Evolutionary conservation across 495 filamentous ascomycete genomes (phyloP), one percentile per base, ranked within the genome.

Genomic region (Penicillium robsamsonii): DNA sequence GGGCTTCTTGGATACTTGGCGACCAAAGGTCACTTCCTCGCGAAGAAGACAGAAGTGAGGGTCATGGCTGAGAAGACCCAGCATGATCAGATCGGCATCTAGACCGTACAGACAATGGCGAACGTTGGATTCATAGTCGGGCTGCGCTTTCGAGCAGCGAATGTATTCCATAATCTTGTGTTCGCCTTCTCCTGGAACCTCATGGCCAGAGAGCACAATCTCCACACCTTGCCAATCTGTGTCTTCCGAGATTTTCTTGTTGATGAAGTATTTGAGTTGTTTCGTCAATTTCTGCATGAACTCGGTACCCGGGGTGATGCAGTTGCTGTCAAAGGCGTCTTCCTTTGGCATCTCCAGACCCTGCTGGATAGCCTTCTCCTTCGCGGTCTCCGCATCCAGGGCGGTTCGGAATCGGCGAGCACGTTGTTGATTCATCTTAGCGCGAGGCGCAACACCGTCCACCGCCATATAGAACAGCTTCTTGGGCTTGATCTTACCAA

Each of bases 81-180:
- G 75, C 95, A 99, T 99, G 73, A 99, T 97, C 47, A 99, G 77
- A 75, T 99, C 95, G 30, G 95, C 95, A 76, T 99, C 95, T 29
- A 99, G 81, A 6, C 95, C 95, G 67, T 99, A 99, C 40, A 99
- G 78, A 74, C 95, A 99, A 71, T 99, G 95, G 43, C 95, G 90
- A 56, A 94, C 82, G 67, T 99, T 97, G n/a, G 92, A 84, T 65
- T 95, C 84, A 68, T 99, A 99, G 56, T 87, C 83, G 4, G 90
- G 88, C 67, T 99, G 95, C 42, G 92, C 89, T 78, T 97, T 97
- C 31, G 94, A 87, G 66, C 92, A 86, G 55, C 95, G 88, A 70
- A 99, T 99, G 69, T 97, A 97, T 71, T 99, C 95, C 95, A 97
- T 99, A 70, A 99, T 96, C 77, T 99, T 99, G 77, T 98, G 94